phyloP scores from a whole-genome alignment of 169 alveolate genomes.

The Eimeria acervulina region DNA sequence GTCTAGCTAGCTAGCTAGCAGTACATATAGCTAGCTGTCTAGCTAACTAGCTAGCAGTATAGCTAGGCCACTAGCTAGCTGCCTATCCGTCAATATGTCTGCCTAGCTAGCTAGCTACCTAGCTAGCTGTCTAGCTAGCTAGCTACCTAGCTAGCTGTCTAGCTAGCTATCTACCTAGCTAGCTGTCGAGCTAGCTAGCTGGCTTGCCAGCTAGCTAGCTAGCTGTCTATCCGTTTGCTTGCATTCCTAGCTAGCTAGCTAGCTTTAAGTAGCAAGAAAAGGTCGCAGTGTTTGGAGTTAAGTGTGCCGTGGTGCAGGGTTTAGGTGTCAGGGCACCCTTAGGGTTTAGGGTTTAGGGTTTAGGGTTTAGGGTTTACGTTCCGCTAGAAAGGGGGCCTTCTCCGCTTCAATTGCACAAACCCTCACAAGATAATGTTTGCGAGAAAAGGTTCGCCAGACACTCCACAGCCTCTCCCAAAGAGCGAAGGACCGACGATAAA shows the following conservation, averaged over 20 bases:
- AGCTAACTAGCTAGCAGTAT: not conserved
- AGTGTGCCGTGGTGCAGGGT: not conserved
- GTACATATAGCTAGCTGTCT: not conserved
- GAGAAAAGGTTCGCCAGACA: not conserved
- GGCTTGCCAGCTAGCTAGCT: conserved; percentile 3
- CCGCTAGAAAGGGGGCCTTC: conserved; percentile 73
- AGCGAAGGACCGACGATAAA: conserved; percentile 57
- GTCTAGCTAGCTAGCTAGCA: not conserved
- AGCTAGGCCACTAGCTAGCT: conserved; percentile 16
- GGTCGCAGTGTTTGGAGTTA: not conserved
- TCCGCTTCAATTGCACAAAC: conserved; percentile 66
- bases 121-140: too few relatives aligned
- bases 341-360: conserved; percentile 4
- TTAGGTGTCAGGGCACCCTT: not conserved
- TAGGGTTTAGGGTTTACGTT: conserved; percentile 50
- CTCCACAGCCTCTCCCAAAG: conserved; percentile 8
- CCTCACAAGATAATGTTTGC: not conserved
- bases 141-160: not conserved
- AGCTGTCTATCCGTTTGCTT: too few relatives aligned
- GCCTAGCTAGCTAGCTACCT: conserved; percentile 19
- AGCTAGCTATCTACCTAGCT: conserved; percentile 1
- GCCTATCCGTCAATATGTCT: not conserved
- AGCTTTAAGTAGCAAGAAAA: not conserved
- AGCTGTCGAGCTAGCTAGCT: not conserved
- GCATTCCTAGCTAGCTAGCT: too few relatives aligned